Base-by-base conservation (phyloP, 768 basidiomycete species). In the Pisolithus marmoratus region DNA sequence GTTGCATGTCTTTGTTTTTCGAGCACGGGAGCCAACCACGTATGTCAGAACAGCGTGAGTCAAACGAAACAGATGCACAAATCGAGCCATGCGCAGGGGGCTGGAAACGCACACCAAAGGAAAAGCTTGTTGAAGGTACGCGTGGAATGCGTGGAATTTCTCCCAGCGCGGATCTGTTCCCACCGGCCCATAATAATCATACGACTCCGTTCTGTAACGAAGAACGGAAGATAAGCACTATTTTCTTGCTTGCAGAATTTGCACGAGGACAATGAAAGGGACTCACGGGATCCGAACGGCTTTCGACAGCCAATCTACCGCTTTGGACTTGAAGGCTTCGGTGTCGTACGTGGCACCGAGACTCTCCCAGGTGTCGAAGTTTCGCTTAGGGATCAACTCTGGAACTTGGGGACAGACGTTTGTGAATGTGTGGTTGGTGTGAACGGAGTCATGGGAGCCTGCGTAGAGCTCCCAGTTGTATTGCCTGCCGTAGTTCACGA, bases 81-180 rank as follows among this genome's bases (percentile, higher is more conserved):
- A 23, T 40, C 12, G 11, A 3, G 24, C 8, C 22, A 46, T 37
- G n/a, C 41, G 34, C 23, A 23, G 24, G 26, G 41, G 37, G 22
- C n/a, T 22, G 24, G 26, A 36, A 15, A 38, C 71, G 38, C 68
- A 87, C 75, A 76, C 80, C 63, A 83, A 71, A 11, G 84, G 81
- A 58, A 87, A 93, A 31, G 85, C 66, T 27, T 62, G 57, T 29
- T 57, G 54, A 8, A 88, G 73, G 57, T 85, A 83, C 15, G 74
- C 71, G 48, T 84, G 82, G 63, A 85, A 77, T 8, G 67, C 64
- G 0, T 54, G 65, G 48, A 85, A 83, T 23, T 69, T 73, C 27
- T 78, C 70, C 83, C 82, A 85, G 15, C 77, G 74, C 5, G 72
- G 67, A 57, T 82, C 80, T 14, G 66, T 64, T 17, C 76, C 80